Conservation (phyloP, 768 basidiomycete species). For the Xerocomus spinulosus region DNA sequence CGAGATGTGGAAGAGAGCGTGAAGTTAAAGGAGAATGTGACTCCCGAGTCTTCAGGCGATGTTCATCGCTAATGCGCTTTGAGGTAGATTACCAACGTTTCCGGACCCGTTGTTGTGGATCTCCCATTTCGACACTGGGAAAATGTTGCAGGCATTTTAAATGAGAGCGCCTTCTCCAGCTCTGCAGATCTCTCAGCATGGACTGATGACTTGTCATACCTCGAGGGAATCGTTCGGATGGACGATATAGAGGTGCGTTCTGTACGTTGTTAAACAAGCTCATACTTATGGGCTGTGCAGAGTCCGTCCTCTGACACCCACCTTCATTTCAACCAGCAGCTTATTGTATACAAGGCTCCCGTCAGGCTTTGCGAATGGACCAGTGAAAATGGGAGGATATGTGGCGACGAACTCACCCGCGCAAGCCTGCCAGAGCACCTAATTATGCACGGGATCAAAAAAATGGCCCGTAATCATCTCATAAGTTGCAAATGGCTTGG, state of each 20-base stretch:
- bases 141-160: background rate
- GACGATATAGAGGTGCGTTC: background rate
- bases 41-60: no score
- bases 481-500: conserved; percentile 12
- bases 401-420: background rate
- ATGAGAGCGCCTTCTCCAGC: background rate
- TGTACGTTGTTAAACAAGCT: background rate
- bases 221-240: background rate
- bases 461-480: background rate
- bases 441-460: conserved; percentile 11
- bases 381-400: background rate
- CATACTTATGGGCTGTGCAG: background rate
- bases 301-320: background rate
- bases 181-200: background rate
- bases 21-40: no score
- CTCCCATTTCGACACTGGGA: no score
- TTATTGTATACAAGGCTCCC: no score
- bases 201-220: background rate
- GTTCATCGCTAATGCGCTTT: background rate
- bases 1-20: no score
- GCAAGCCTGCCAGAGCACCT: conserved; percentile 11
- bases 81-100: background rate
- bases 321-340: background rate
- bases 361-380: conserved; percentile 6
- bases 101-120: rapidly evolving